Conservation (phyloP, 345 rosid genomes). For the Boechera divaricarpa region DNA sequence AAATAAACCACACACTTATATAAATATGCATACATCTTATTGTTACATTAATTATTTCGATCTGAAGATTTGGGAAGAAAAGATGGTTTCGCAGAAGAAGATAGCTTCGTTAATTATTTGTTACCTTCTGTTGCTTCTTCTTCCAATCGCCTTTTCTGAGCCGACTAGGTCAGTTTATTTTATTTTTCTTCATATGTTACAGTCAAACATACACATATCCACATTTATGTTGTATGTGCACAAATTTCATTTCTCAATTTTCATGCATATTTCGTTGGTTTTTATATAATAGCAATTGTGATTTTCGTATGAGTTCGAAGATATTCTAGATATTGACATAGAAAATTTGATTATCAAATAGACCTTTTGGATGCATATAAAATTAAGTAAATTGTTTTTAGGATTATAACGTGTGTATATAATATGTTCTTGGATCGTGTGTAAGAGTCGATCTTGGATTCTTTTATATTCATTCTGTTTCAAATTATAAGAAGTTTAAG, state of each 20-base stretch:
- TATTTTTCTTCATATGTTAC: constrained; percentile 7
- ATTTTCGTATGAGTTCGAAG: constrained; percentile 21
- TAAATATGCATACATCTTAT: constrained; percentile 24
- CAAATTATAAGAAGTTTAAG: no score
- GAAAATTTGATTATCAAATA: not conserved
- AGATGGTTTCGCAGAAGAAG: constrained; percentile 24
- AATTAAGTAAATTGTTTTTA: not conserved
- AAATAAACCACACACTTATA: constrained; percentile 5
- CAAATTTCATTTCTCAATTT: constrained; percentile 13
- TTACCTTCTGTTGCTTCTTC: constrained; percentile 34
- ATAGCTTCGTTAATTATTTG: constrained; percentile 21
- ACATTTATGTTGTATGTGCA: not conserved
- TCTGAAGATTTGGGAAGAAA: constrained; percentile 16
- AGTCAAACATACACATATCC: not conserved
- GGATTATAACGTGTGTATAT: not conserved
- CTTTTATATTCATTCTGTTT: no score
- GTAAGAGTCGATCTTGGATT: not conserved
- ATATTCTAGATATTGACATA: not conserved
- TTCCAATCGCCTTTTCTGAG: constrained; percentile 32
- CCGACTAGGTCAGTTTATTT: constrained; percentile 30
- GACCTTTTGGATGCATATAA: not conserved
- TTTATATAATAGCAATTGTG: not conserved
- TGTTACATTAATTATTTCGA: constrained; percentile 20
- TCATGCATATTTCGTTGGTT: constrained; percentile 31
- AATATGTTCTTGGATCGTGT: not conserved